Evolutionary conservation across 1,284 basidiomycete genomes (phyloP), one percentile per base, ranked within the genome.

Genomic region (Puccinia coronata): DNA sequence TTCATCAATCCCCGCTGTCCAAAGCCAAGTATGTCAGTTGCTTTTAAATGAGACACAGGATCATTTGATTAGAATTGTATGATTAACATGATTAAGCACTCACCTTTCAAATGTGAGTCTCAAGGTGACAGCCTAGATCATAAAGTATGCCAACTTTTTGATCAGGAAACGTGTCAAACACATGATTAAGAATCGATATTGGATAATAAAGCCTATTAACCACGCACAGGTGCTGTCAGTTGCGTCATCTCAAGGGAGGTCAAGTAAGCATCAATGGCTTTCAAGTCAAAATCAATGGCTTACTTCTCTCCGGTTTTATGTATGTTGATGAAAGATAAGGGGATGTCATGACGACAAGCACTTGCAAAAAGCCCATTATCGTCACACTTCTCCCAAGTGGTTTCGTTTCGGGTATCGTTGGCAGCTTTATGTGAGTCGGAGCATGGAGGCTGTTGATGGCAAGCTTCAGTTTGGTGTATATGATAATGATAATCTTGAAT

Each of bases 181-280:
- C 39, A 2, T 41, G 1, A 0, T 25, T 12, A 16, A 75, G 12
- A 6, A 75, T 75, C 0, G 53, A 55, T 6, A 75, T 36, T 11
- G 55, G 72, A 61, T 75, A 75, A 61, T 75, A 43, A 14, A 75
- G 55, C 55, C 72, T 75, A n/a, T n/a, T n/a, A n/a, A 53, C 4
- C 2, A 34, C 25, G 9, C 5, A n/a, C 9, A 23, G 5, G 23
- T 23, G 61, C 25, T n/a, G n/a, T 34, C 23, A 2, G 6, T 39
- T 8, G n/a, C 8, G 23, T 9, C 2, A 2, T 57, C 28, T 36
- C 36, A 25, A 39, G 9, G 18, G 20, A 8, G 4, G 6, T 14
- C 9, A 23, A 41, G 23, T n/a, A 16, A n/a, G n/a, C n/a, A n/a
- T n/a, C n/a, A n/a, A n/a, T n/a, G n/a, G n/a, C n/a, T n/a, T n/a